phyloP scores from a whole-genome alignment of 129 eudicot species.

The Scalesia atractyloides region DNA sequence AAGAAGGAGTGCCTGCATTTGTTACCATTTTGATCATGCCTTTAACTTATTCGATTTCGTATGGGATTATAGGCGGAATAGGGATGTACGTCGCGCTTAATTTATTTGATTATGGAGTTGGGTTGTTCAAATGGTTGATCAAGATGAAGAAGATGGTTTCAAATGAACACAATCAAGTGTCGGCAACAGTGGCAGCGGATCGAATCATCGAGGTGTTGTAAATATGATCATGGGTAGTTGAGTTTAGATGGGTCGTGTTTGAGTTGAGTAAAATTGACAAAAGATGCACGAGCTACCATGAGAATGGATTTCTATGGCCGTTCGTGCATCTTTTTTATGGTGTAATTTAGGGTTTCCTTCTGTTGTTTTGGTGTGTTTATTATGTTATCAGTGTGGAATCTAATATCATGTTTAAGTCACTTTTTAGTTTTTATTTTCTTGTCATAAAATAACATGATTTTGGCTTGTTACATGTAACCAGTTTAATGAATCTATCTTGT shows the following conservation, averaged over 20 bases:
- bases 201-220: slow-evolving; percentile 42
- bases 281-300: slow-evolving; percentile 73
- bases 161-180: slow-evolving; percentile 75
- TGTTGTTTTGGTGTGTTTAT: slow-evolving; percentile 17
- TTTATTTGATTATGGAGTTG: slow-evolving; percentile 44
- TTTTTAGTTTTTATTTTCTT: background rate
- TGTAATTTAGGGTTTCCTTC: slow-evolving; percentile 2
- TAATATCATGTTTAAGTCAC: background rate
- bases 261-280: slow-evolving; percentile 14
- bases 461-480: too few species aligned
- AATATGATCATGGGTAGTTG: background rate
- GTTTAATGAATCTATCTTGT: too few species aligned
- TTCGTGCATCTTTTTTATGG: slow-evolving; percentile 60
- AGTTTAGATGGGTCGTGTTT: background rate
- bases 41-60: slow-evolving; percentile 73
- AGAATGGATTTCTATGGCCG: slow-evolving; percentile 54
- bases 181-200: slow-evolving; percentile 51
- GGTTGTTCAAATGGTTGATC: slow-evolving; percentile 56
- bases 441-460: too few species aligned
- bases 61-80: slow-evolving; percentile 89
- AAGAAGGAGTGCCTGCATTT: slow-evolving; percentile 76
- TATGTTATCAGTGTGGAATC: background rate
- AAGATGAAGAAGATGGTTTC: slow-evolving; percentile 59
- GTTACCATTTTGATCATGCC: slow-evolving; percentile 88
- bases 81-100: slow-evolving; percentile 60